Evolutionary conservation across 2,329 filamentous ascomycete genomes (phyloP), one percentile per base, ranked within the genome.

Genomic region (Fusarium subglutinans): DNA sequence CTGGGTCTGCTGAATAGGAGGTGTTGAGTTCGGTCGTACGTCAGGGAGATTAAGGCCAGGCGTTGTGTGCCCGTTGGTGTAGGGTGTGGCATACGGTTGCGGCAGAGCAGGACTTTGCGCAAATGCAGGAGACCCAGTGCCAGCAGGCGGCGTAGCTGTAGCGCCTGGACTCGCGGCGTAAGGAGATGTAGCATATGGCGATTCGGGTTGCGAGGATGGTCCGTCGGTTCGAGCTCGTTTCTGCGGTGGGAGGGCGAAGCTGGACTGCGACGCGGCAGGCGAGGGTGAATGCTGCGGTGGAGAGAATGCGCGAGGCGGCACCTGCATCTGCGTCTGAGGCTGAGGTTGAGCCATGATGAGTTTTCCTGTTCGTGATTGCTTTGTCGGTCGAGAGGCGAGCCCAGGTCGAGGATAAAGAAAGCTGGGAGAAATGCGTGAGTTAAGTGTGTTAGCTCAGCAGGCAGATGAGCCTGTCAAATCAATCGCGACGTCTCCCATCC

Each of bases 141-240:
- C 77, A 48, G 83, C 81, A 26, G 81, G 81, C 17, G 85, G 83
- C 35, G 85, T 86, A 7, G 81, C 82, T 11, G 82, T 79, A 30
- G 83, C 78, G 44, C 80, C 81, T 26, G 88, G 87, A 63, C 86
- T 87, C 73, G 85, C 82, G 13, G 82, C 82, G 75, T 86, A 89
- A 76, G 87, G 83, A 71, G 89, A 86, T 76, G 84, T 81, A 73
- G 86, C 85, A 78, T 90, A 91, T 2, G 90, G 90, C 40, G 90
- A 93, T 57, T 85, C 87, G 66, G 92, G 91, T 75, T 92, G 91
- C 35, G 92, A 91, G n/a, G 87, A 84, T 40, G 91, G 89, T 65
- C 91, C 91, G 58, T 92, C 80, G 89, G 91, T 80, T 69, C 81
- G 79, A 35, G 80, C 76, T 78, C 93, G 89, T 84, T 96, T 96